Base-by-base conservation (phyloP, 1,284 basidiomycete genomes). In the Marasmius oreades region DNA sequence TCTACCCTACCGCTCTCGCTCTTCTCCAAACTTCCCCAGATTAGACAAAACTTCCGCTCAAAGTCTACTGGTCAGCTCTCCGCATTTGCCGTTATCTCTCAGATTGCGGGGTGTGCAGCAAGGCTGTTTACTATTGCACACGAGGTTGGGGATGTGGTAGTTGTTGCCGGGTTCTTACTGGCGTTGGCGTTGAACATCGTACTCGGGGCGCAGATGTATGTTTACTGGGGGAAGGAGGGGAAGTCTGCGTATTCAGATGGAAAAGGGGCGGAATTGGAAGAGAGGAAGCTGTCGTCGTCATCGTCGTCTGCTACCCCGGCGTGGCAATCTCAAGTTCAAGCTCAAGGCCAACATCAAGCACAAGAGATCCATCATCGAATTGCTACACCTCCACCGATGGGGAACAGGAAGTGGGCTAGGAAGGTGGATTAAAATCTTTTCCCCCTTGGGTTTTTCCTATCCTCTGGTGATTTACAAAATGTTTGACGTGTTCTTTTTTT, bases 61-160 rank as follows among this genome's bases (percentile, higher is more conserved):
- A 73, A 77, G 44, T 91, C 88, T 5, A 97, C 95, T 0, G 95
- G 95, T 3, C 92, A 96, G 66, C 86, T 98, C 42, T 94, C 92
- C 10, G 83, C 92, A 0, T 91, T 97, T 66, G 92, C 93, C 16
- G 90, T 97, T 26, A 76, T 91, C 66, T 82, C 91, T 18, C 91
- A 92, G 63, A 77, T 96, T 47, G 78, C 79, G 0, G 95, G 94
- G 18, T 95, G 93, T 70, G 74, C 93, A 44, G 95, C 93, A 0
- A 80, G 95, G 43, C 73, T 97, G 16, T 97, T 94, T 75, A 98
- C 95, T 1, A 95, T 92, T 5, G 78, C 85, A 6, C 88, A 87
- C 42, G 95, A 97, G 70, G 86, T 95, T 57, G 84, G 86, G 55
- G 95, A 97, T 70, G 62, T 69, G 3, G 77, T 95, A 60, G 81